phyloP scores from a whole-genome alignment of 495 filamentous ascomycete species.

The Rhypophila decipiens region DNA sequence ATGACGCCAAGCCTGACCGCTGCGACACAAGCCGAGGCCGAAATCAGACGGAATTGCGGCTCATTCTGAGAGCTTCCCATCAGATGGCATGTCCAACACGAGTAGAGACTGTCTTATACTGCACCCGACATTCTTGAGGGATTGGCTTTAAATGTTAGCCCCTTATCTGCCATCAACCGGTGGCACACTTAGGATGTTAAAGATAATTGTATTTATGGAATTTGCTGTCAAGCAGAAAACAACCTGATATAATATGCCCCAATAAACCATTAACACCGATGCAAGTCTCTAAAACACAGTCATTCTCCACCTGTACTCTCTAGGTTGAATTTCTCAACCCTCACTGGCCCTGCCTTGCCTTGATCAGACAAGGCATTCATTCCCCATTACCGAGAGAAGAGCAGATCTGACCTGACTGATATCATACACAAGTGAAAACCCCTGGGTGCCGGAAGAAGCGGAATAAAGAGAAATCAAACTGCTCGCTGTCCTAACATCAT shows the following conservation, averaged over 20 bases:
- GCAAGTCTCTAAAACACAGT: slow-evolving; percentile 9
- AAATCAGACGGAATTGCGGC: too few relatives aligned
- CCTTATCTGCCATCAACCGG: too few relatives aligned
- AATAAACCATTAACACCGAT: slow-evolving; percentile 10
- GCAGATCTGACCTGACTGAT: background rate
- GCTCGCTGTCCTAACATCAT: background rate
- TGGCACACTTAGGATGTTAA: too few relatives aligned
- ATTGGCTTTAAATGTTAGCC: too few relatives aligned
- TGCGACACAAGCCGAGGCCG: too few relatives aligned
- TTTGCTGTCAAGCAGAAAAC: slow-evolving; percentile 2
- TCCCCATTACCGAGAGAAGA: background rate
- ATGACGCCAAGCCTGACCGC: too few relatives aligned
- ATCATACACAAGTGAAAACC: background rate
- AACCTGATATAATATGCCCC: slow-evolving; percentile 3
- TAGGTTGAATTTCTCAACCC: too few relatives aligned
- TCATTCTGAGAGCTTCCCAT: too few relatives aligned
- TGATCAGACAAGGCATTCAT: background rate
- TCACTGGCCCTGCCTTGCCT: background rate
- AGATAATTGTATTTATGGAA: background rate
- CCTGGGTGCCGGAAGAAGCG: slow-evolving; percentile 4
- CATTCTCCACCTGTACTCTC: background rate
- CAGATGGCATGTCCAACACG: too few relatives aligned
- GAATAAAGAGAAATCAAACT: background rate
- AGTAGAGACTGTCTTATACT: too few relatives aligned
- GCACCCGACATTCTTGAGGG: too few relatives aligned